phyloP scores from a whole-genome alignment of 257 asterid genomes.

The Nicotiana paniculata region DNA sequence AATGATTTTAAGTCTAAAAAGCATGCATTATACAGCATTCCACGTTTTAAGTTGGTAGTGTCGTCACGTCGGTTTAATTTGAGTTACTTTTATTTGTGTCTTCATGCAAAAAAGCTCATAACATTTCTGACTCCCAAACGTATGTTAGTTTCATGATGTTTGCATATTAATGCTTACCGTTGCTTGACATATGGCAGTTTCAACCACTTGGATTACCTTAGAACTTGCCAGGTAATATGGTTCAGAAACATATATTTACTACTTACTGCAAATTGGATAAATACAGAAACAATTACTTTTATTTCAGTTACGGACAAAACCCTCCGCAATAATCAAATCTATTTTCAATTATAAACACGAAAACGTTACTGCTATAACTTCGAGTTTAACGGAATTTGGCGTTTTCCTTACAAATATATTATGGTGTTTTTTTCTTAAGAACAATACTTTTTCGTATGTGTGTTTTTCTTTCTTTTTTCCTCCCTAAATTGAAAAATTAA shows the following conservation, averaged over 20 bases:
- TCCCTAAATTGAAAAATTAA: not conserved
- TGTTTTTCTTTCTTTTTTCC: not conserved
- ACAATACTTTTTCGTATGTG: not conserved
- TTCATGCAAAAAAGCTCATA: not conserved
- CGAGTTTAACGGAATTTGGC: not conserved
- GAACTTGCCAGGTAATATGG: not conserved
- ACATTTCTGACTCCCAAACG: not conserved
- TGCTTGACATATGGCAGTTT: not conserved
- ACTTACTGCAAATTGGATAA: not conserved
- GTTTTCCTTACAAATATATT: not conserved
- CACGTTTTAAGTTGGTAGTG: conserved; percentile 11
- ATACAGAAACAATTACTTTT: not conserved
- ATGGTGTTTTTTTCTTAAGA: not conserved
- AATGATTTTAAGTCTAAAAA: not conserved
- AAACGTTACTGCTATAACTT: not conserved
- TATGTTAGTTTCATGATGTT: not conserved
- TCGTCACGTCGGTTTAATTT: conserved; percentile 8
- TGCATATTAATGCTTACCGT: not conserved
- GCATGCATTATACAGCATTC: not conserved
- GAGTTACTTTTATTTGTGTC: not conserved
- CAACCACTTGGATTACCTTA: not conserved
- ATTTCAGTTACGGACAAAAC: not conserved
- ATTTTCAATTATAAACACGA: not conserved
- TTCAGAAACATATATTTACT: not conserved
- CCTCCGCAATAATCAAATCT: not conserved